Base-by-base conservation (phyloP, 257 asterid species). In the Handroanthus guayacan region DNA sequence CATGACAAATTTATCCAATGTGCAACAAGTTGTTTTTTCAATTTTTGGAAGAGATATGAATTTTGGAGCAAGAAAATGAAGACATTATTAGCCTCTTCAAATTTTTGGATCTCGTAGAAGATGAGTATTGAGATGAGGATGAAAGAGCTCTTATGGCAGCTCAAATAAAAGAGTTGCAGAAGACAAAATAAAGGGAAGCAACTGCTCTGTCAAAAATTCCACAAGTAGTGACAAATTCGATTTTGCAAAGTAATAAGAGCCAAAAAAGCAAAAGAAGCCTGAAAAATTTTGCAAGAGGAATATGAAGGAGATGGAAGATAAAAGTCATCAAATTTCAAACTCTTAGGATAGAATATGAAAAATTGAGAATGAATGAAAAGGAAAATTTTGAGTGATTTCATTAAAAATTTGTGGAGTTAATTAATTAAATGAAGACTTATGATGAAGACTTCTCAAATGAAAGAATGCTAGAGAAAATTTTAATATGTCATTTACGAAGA, bases 131-230 rank as follows among this genome's bases (percentile, higher is more conserved):
- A n/a, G n/a, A n/a, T n/a, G n/a, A n/a, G n/a, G n/a, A n/a, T n/a
- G n/a, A n/a, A n/a, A n/a, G n/a, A n/a, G n/a, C n/a, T n/a, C n/a
- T n/a, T n/a, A n/a, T n/a, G n/a, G n/a, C n/a, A n/a, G n/a, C n/a
- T n/a, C n/a, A n/a, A n/a, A n/a, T n/a, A n/a, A 63, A 63, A 18
- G 69, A 63, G 69, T 12, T 63, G 5, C 36, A 63, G 69, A 63
- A 63, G 13, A 38, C 50, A 39, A 38, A 64, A 9, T 52, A 31
- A 64, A 39, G 11, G n/a, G 70, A 64, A 14, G 34, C 13, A 1
- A 34, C 70, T 10, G 34, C 70, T 6, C 41, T 64, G 52, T 13
- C 36, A 3, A 64, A 39, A 13, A 39, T 64, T 9, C 52, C 39
- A 38, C 44, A 39, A 39, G 70, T 9, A 14, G 6, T 64, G 0